These are phyloP conservation scores for Beverwykella pulmonaria DNA, from an alignment of 495 filamentous ascomycete species.

Conservation along the genomic window DNA sequence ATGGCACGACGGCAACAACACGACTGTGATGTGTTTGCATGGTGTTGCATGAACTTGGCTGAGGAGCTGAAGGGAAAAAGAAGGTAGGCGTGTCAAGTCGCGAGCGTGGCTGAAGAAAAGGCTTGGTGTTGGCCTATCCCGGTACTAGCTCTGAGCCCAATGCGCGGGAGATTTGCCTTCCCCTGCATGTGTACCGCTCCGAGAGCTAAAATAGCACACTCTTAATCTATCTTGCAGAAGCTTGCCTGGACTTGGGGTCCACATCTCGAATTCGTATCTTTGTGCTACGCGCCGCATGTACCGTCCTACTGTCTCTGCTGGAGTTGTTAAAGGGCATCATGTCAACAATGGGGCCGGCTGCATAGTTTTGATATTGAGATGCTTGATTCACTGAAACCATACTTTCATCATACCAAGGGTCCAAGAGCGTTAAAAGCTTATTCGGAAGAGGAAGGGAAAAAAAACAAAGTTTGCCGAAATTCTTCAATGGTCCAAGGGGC, in stretches of 20 bases:
- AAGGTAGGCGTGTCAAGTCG: background rate
- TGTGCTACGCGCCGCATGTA: background rate
- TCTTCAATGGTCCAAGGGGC: too few species aligned
- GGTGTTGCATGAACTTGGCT: background rate
- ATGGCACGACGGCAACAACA: constrained; percentile 1
- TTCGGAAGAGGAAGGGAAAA: too few species aligned
- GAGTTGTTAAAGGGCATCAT: too few species aligned
- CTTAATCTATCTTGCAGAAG: constrained; percentile 3
- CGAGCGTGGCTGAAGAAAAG: constrained; percentile 9
- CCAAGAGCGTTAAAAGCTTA: too few species aligned
- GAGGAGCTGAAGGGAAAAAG: constrained; percentile 1
- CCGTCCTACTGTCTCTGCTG: too few species aligned
- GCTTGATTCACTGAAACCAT: too few species aligned
- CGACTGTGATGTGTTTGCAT: background rate
- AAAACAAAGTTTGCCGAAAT: too few species aligned
- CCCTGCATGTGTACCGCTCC: constrained; percentile 8
- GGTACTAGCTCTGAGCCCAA: background rate
- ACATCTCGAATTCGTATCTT: background rate
- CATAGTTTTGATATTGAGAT: too few species aligned
- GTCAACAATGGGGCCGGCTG: too few species aligned
- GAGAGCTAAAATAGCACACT: constrained; percentile 8
- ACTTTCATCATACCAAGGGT: too few species aligned
- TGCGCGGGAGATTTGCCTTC: constrained; percentile 9
- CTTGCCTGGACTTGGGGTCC: background rate
- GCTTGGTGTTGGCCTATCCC: constrained; percentile 11